phyloP scores from a whole-genome alignment of 2,329 filamentous ascomycete species.

The Ophidiomyces ophidiicola region DNA sequence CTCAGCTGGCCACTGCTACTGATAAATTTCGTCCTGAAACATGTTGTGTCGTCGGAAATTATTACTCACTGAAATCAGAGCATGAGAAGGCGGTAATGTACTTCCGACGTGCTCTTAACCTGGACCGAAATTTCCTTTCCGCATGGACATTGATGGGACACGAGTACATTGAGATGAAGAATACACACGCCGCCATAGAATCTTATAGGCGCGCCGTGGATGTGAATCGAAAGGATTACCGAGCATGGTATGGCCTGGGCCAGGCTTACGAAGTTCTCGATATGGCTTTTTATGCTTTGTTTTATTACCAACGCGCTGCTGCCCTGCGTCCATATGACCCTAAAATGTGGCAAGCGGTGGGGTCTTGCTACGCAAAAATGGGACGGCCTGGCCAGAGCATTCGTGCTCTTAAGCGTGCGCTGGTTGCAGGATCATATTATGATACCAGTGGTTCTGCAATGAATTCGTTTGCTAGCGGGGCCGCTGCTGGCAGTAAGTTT shows the following conservation, averaged over 20 bases:
- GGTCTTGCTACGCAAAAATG: slow-evolving; percentile 82
- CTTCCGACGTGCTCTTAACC: slow-evolving; percentile 79
- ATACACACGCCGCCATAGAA: slow-evolving; percentile 94
- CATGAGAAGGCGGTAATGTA: slow-evolving; percentile 98
- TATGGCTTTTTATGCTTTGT: slow-evolving; percentile 93
- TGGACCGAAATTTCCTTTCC: slow-evolving; percentile 81
- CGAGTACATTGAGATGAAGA: slow-evolving; percentile 97
- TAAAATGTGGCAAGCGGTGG: slow-evolving; percentile 98
- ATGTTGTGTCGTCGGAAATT: slow-evolving; percentile 93
- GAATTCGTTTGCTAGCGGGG: slow-evolving; percentile 24
- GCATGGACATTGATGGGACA: slow-evolving; percentile 99
- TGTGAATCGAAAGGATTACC: slow-evolving; percentile 89
- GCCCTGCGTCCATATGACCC: slow-evolving; percentile 89
- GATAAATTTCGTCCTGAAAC: slow-evolving; percentile 96
- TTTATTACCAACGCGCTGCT: slow-evolving; percentile 94
- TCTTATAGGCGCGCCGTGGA: slow-evolving; percentile 92
- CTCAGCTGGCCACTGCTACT: slow-evolving; percentile 76
- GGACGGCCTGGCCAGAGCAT: slow-evolving; percentile 79
- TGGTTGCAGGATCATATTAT: slow-evolving; percentile 79
- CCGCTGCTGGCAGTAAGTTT: slow-evolving; percentile 35
- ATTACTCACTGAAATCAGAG: slow-evolving; percentile 85
- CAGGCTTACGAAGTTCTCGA: slow-evolving; percentile 96
- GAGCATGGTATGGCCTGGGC: slow-evolving; percentile 93
- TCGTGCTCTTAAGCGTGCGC: slow-evolving; percentile 82
- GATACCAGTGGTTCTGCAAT: slow-evolving; percentile 42